Percentiles rank a stretch among this genome's conserved stretches.
phyloP scores from a whole-genome alignment of 345 rosid genomes.

The Angophora floribunda region DNA sequence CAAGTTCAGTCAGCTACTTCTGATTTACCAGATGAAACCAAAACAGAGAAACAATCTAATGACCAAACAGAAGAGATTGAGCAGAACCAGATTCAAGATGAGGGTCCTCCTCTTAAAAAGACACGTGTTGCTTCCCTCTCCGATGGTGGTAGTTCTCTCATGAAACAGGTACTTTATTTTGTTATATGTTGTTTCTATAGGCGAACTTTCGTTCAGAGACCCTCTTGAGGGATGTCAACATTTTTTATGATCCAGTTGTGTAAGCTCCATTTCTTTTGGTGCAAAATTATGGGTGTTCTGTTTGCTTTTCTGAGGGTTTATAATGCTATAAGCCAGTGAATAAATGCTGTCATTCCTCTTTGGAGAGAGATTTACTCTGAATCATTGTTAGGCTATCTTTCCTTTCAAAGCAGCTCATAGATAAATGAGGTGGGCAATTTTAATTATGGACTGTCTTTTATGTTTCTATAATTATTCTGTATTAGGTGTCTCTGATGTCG shows the following conservation, averaged over 20 bases:
- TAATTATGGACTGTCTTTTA: neutral
- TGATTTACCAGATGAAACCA: constrained; percentile 12
- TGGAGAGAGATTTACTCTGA: neutral
- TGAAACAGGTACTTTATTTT: constrained; percentile 59
- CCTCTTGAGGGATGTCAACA: neutral
- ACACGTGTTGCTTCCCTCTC: constrained; percentile 24
- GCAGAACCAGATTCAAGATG: constrained; percentile 35
- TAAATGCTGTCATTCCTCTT: neutral
- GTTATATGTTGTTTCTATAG: neutral
- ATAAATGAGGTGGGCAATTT: neutral
- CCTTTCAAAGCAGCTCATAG: neutral
- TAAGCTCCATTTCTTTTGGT: neutral
- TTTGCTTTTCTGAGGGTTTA: neutral
- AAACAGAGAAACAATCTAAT: constrained; percentile 18
- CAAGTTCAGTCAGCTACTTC: constrained; percentile 16
- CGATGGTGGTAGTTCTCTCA: constrained; percentile 44
- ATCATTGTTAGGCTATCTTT: neutral
- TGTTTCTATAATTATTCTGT: neutral
- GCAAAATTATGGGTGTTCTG: neutral
- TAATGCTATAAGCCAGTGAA: neutral
- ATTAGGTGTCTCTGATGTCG: constrained; percentile 57
- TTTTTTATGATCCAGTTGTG: neutral
- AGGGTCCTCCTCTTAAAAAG: constrained; percentile 53
- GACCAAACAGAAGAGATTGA: constrained; percentile 13
- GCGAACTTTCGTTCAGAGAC: neutral